Base-by-base conservation (phyloP, 805 yeast species). In the Metschnikowia rubicola region DNA sequence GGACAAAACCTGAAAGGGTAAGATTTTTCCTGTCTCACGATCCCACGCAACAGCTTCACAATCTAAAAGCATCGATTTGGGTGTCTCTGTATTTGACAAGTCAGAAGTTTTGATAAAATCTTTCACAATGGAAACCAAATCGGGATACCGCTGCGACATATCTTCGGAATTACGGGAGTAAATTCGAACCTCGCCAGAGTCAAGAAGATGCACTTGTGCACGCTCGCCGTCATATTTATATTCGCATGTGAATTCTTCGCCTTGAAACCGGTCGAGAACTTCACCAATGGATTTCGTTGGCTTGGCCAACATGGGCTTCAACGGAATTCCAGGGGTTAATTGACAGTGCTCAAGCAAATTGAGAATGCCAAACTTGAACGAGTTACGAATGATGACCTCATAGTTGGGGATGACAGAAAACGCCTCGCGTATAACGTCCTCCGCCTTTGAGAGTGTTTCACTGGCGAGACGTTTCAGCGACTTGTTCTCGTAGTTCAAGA, bases 11-110 rank as follows among this genome's bases (percentile, higher is more conserved):
- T 94, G 99, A 67, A 94, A 94, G 1, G 99, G 99, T 47, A 94
- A 69, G 47, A 94, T 92, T 64, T 85, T 87, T n/a, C 80, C 65
- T 19, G 77, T 74, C 44, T 77, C 84, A 46, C 84, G 73, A 65
- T 92, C 97, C 96, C 96, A 94, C 0, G 99, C 99, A 8, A 94
- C 99, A 8, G 97, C 97, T 67, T 94, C 99, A 68, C 97, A 87
- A 64, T 94, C 99, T 48, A 94, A 65, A 48, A 94, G 89, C 64
- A 92, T 74, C 8, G 87, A 78, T 35, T 69, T 67, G 1, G 81
- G 74, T 1, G 59, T 51, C 8, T 37, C 48, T 10, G 45, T 21
- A 17, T 41, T 44, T 29, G 33, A 13, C n/a, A 39, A 44, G 17
- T 52, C 55, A 30, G 65, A 65, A 5, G 54, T 62, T 26, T 69